Evolutionary conservation across 164 flowering plant species (phyloP), one percentile per base, ranked within the genome.

Genomic region (Vitis rupestris): DNA sequence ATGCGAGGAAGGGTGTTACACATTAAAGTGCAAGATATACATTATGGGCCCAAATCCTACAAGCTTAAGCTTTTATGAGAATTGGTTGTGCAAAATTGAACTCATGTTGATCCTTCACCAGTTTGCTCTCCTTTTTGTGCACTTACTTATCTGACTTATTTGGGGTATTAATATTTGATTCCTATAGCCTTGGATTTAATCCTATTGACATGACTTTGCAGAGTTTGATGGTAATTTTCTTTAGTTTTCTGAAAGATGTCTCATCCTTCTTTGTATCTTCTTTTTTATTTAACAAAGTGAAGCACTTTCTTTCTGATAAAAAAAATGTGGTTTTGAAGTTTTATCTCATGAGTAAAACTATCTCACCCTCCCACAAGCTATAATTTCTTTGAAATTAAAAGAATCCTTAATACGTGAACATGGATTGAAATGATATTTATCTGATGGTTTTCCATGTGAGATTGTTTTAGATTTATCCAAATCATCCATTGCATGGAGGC

Each of bases 101-200:
- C 44, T 37, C 44, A 3, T 37, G 44, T 37, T 37, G 44, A 6
- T 37, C 7, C 44, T 37, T 37, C 44, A 37, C 44, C 44, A 37
- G 5, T 37, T 19, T 29, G 9, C 50, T 31, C 3, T n/a, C 65
- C 16, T 47, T 50, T 12, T 8, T 10, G 30, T 61, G 16, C 30
- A 16, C 64, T 61, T 61, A 61, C 31, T 61, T 61, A 14, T 61
- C 3, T 16, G 27, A 61, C 64, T 61, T 47, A 4, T 27, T 61
- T 61, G 64, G 19, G 64, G 31, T 47, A 29, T 61, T 61, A 47
- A 47, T 29, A 12, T 30, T n/a, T 53, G 56, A 53, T 53, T 53
- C 56, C 56, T 3, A 3, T 10, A 16, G 10, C n/a, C 8, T 61
- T 10, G 31, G 30, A 19, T 19, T 17, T 2, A 6, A 9, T 16